Evolutionary conservation across 2,329 filamentous ascomycete species (phyloP), one percentile per base, ranked within the genome.

Genomic region (Apiospora saccharicola): DNA sequence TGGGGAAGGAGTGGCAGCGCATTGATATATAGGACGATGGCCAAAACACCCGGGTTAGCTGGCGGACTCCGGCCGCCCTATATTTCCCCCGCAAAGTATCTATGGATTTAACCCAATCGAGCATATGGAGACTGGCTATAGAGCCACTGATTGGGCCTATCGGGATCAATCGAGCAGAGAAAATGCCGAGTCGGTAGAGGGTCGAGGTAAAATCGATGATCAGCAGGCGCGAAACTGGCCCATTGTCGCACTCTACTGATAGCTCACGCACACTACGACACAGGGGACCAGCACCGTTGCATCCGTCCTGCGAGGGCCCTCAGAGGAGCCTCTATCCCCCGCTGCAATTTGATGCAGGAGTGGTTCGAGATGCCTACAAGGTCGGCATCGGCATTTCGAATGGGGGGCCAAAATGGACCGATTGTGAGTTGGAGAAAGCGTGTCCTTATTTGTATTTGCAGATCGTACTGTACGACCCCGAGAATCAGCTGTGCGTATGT

Each of bases 181-280:
- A 64, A 64, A 41, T 61, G 57, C 57, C 57, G 57, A 41, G 30
- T 41, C 30, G 57, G 34, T n/a, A 64, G 34, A 41, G 34, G 3
- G 19, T 22, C 14, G 26, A 57, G 51, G 51, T 57, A 57, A 57
- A 57, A 57, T 37, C 16, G 53, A 34, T 22, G 53, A 61, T 61
- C 53, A 61, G 53, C 53, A 61, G 53, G 30, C 24, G 51, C 53
- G 53, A 61, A 61, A 61, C 53, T 61, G 53, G 53, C 16, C 53
- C 53, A 61, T 61, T 37, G 53, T 61, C 53, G 30, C 30, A 57
- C 6, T 57, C 26, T 57, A 26, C 51, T 10, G 3, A 30, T 37
- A 61, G 53, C 26, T 61, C 34, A 37, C 53, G 16, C 53, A 34
- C 16, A 61, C 14, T 61, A 22, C 53, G 34, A 61, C 53, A 37